These are phyloP conservation scores for Sarocladium strictum DNA, from an alignment of 2,329 filamentous ascomycete genomes.

Conservation along the genomic window DNA sequence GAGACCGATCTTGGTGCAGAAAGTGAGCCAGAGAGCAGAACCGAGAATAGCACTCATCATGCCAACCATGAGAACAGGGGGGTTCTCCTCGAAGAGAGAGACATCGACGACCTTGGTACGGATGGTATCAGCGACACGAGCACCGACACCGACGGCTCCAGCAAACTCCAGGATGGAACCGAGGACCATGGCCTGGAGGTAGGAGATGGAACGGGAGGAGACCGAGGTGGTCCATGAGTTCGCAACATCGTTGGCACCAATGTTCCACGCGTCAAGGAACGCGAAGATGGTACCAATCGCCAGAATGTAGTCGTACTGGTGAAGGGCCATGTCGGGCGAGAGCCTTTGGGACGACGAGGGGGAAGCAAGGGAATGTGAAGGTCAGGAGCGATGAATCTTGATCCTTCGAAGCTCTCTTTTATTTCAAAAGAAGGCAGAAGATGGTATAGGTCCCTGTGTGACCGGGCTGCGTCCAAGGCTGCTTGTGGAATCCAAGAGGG, in stretches of 20 bases:
- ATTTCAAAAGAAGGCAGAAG: background rate
- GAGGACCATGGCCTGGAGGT: slow-evolving; percentile 39
- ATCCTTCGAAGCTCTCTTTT: background rate
- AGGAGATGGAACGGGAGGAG: slow-evolving; percentile 38
- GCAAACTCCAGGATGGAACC: slow-evolving; percentile 38
- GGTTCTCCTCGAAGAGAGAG: slow-evolving; percentile 34
- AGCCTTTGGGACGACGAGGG: too few species aligned
- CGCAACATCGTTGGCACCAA: slow-evolving; percentile 42
- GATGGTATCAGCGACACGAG: slow-evolving; percentile 37
- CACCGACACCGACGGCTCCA: slow-evolving; percentile 33
- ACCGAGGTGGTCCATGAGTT: slow-evolving; percentile 43
- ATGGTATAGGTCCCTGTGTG: background rate
- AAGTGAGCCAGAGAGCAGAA: slow-evolving; percentile 44
- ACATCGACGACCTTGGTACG: slow-evolving; percentile 40
- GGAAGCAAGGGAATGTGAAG: too few species aligned
- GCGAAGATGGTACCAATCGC: slow-evolving; percentile 8
- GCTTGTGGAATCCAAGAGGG: background rate
- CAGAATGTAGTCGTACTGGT: slow-evolving; percentile 8
- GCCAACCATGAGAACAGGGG: slow-evolving; percentile 42
- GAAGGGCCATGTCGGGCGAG: background rate
- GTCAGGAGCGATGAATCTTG: background rate
- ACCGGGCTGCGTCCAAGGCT: slow-evolving; percentile 2
- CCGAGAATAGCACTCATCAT: slow-evolving; percentile 50
- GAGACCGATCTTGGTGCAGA: slow-evolving; percentile 44
- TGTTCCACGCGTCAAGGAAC: slow-evolving; percentile 8